Percentiles rank a stretch among this genome's conserved stretches.
These are phyloP conservation scores for Nitzschia sp. DNA, from an alignment of 108 stramenopile genomes.

Conservation along the genomic window DNA sequence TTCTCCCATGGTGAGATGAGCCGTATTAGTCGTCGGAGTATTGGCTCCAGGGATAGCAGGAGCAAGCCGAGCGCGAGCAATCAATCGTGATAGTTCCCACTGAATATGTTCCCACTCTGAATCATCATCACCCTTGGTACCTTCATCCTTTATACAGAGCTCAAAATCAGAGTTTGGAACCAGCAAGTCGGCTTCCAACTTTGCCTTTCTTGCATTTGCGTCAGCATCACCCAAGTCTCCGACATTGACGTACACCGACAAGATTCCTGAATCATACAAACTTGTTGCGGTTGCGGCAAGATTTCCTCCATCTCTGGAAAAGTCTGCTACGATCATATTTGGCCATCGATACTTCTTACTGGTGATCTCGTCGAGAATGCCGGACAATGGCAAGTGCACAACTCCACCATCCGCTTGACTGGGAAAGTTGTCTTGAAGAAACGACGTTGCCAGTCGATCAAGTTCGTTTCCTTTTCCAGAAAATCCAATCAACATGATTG, in stretches of 20 bases:
- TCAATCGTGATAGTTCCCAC: slow-evolving; percentile 78
- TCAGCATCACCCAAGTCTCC: slow-evolving; percentile 30
- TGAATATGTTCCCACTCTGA: slow-evolving; percentile 69
- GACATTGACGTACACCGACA: slow-evolving; percentile 77
- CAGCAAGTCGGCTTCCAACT: slow-evolving; percentile 61
- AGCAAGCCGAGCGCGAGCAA: slow-evolving; percentile 75
- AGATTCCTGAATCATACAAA: slow-evolving; percentile 60
- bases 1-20: slow-evolving; percentile 80
- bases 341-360: slow-evolving; percentile 36
- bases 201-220: slow-evolving; percentile 36
- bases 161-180: slow-evolving; percentile 83
- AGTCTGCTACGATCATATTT: slow-evolving; percentile 70
- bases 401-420: neutral
- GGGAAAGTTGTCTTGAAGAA: slow-evolving; percentile 45
- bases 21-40: slow-evolving; percentile 60
- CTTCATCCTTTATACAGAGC: slow-evolving; percentile 80
- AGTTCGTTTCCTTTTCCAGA: slow-evolving; percentile 63
- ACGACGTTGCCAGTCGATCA: slow-evolving; percentile 61
- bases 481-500: slow-evolving; percentile 74
- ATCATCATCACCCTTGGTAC: slow-evolving; percentile 18
- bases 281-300: slow-evolving; percentile 40
- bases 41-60: slow-evolving; percentile 71
- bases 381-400: slow-evolving; percentile 1
- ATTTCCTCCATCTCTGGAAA: slow-evolving; percentile 40
- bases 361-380: slow-evolving; percentile 36